Conservation (phyloP, 140 eudicot genomes). For the Ambrosia hybrid region DNA sequence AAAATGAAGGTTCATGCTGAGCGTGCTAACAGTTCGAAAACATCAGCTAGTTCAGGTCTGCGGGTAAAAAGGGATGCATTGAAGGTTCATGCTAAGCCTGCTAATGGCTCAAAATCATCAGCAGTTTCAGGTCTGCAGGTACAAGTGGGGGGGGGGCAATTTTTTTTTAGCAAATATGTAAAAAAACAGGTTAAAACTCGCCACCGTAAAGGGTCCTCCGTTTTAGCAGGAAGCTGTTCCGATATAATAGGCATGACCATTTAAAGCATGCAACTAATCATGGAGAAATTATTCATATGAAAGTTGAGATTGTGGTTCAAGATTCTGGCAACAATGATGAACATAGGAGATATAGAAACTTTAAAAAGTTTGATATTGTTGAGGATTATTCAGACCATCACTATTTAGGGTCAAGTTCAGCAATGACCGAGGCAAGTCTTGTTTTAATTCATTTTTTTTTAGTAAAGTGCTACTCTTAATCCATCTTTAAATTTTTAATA, state of each 20-base stretch:
- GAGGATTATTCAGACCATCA: too few relatives aligned
- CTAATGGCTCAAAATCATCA: slow-evolving; percentile 15
- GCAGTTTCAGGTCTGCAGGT: slow-evolving; percentile 19
- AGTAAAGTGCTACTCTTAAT: too few relatives aligned
- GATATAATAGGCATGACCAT: slow-evolving; percentile 8
- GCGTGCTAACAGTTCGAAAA: slow-evolving; percentile 19
- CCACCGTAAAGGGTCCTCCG: not conserved
- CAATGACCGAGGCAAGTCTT: too few relatives aligned
- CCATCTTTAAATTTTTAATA: too few relatives aligned
- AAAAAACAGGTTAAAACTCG: slow-evolving; percentile 20
- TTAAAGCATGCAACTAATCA: not conserved
- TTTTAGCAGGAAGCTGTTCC: slow-evolving; percentile 15
- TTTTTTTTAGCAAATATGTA: too few relatives aligned
- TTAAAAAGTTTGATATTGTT: too few relatives aligned
- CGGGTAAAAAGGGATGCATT: slow-evolving; percentile 15
- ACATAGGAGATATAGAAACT: not conserved
- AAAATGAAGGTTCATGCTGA: not conserved
- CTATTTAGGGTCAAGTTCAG: too few relatives aligned
- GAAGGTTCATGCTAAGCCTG: slow-evolving; percentile 7
- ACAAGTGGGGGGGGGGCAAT: slow-evolving; percentile 9
- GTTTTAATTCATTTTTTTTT: too few relatives aligned
- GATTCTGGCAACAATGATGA: slow-evolving; percentile 22
- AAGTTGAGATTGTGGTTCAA: slow-evolving; percentile 11
- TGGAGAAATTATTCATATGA: slow-evolving; percentile 8
- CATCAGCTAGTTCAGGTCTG: slow-evolving; percentile 14